These are phyloP conservation scores for Aspergillus sp. DNA, from an alignment of 2,329 filamentous ascomycete species.

Conservation along the genomic window DNA sequence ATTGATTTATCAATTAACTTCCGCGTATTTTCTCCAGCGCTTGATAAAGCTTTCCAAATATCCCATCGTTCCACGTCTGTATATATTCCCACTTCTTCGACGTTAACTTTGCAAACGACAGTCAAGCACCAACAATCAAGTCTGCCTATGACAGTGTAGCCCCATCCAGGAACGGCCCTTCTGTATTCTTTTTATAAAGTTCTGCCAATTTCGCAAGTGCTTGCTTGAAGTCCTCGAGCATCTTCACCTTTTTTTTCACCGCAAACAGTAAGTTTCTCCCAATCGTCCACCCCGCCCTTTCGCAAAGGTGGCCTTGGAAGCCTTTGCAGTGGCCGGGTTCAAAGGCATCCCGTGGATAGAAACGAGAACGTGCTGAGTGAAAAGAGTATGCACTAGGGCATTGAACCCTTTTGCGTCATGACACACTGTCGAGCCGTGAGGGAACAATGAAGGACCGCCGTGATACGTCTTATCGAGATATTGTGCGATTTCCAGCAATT, in stretches of 20 bases:
- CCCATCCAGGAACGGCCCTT: constrained; percentile 48
- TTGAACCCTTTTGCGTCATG: constrained; percentile 7
- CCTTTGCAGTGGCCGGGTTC: constrained; percentile 6
- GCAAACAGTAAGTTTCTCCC: constrained; percentile 21
- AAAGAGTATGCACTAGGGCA: constrained; percentile 6
- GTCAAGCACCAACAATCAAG: constrained; percentile 52
- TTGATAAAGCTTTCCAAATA: constrained; percentile 3
- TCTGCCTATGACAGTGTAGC: constrained; percentile 46
- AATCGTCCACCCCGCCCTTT: constrained; percentile 2
- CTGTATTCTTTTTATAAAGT: constrained; percentile 33
- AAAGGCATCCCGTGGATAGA: constrained; percentile 5
- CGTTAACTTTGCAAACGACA: constrained; percentile 37
- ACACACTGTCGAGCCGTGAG: neutral
- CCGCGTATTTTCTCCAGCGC: constrained; percentile 6
- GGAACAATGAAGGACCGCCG: neutral
- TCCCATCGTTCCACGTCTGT: constrained; percentile 4
- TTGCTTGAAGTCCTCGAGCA: constrained; percentile 36
- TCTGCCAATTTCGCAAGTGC: constrained; percentile 38
- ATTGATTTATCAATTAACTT: neutral
- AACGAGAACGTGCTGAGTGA: constrained; percentile 2
- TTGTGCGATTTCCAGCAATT: neutral
- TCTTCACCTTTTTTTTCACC: constrained; percentile 35
- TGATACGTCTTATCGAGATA: neutral
- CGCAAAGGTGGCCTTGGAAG: constrained; percentile 1
- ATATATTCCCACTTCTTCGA: constrained; percentile 6